These are phyloP conservation scores for carrot (Daucus carota) DNA, from an alignment of 129 eudicot genomes.

Conservation along the genomic window DNA sequence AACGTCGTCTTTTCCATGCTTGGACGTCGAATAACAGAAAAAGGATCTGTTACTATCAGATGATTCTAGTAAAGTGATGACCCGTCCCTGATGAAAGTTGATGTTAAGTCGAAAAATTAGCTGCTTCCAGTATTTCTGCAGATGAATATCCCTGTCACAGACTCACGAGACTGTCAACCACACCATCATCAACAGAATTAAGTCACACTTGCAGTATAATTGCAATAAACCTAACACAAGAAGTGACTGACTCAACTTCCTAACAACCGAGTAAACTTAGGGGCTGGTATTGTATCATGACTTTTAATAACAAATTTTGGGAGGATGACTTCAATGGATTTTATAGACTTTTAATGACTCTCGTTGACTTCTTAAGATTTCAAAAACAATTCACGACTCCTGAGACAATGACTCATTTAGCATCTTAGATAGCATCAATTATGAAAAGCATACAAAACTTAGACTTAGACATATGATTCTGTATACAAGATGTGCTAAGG, in stretches of 20 bases:
- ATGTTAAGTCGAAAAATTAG: background rate
- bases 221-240: conserved; percentile 9
- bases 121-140: background rate
- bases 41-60: background rate
- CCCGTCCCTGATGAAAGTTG: background rate
- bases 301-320: no score
- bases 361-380: no score
- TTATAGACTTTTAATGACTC: no score
- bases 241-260: conserved; percentile 17
- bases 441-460: background rate
- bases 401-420: no score
- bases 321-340: no score
- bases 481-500: background rate
- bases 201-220: background rate
- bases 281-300: no score
- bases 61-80: background rate
- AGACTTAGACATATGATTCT: conserved; percentile 13
- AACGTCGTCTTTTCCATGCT: background rate
- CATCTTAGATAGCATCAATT: background rate
- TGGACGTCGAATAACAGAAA: background rate
- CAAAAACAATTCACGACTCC: no score
- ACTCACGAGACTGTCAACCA: background rate
- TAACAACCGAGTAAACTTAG: conserved; percentile 11
- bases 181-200: conserved; percentile 1
- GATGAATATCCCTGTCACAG: background rate